phyloP scores from a whole-genome alignment of 352 stramenopile species.

The Phytophthora idaei region DNA sequence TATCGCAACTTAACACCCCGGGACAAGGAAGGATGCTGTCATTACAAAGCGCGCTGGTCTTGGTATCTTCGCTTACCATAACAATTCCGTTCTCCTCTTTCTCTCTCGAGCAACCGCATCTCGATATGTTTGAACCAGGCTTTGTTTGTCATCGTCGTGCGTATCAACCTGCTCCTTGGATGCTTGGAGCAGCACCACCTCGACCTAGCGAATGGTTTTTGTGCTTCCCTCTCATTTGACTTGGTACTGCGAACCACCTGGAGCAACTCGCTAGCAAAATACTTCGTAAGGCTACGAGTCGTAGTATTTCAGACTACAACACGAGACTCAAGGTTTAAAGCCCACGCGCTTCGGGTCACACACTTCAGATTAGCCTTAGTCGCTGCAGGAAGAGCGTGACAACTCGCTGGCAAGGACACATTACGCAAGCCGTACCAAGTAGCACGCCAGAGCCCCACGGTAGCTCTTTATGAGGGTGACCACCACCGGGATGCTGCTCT shows the following conservation, averaged over 20 bases:
- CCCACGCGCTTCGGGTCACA: background rate
- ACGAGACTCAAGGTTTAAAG: background rate
- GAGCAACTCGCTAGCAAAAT: background rate
- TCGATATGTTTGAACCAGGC: background rate
- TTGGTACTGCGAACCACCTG: background rate
- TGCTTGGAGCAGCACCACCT: conserved; percentile 23
- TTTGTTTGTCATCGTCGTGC: background rate
- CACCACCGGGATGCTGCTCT: conserved; percentile 2
- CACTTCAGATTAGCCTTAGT: conserved; percentile 31
- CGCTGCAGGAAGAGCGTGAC: conserved; percentile 19
- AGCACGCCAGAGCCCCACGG: conserved; percentile 12
- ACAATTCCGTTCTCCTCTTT: background rate
- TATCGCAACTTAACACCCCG: background rate
- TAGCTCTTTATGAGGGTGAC: background rate
- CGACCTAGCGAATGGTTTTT: conserved; percentile 16
- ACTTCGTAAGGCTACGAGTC: too few species aligned
- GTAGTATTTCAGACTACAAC: too few species aligned
- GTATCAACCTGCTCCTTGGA: background rate
- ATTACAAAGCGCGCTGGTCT: conserved; percentile 32
- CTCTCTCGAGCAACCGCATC: background rate
- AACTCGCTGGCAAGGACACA: conserved; percentile 2
- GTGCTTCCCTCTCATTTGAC: background rate
- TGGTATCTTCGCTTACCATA: too few species aligned
- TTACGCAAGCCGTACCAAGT: conserved; percentile 4
- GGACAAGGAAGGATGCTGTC: background rate